Conservation (phyloP, 1,284 basidiomycete species). For the Salmacisia buchloeana region DNA sequence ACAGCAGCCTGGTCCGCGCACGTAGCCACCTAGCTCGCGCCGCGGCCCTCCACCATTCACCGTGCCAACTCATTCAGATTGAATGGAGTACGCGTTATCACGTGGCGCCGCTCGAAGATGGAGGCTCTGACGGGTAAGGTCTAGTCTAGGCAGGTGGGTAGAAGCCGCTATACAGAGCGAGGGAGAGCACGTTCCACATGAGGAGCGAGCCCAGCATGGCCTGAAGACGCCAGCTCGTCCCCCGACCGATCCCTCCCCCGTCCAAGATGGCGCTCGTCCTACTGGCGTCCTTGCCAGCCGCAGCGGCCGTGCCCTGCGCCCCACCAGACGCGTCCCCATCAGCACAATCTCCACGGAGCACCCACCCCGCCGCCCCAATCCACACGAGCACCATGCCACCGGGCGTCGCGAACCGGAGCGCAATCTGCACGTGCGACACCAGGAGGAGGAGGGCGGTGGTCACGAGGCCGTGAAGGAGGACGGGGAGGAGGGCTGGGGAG, state of each 20-base stretch:
- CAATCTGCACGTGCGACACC: conserved; percentile 82
- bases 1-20: not conserved
- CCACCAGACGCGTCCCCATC: conserved; percentile 35
- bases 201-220: conserved; percentile 60
- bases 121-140: too few relatives aligned
- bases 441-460: conserved; percentile 63
- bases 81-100: too few relatives aligned
- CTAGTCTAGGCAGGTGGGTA: conserved; percentile 85
- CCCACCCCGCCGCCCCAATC: conserved; percentile 65
- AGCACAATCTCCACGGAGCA: conserved; percentile 55
- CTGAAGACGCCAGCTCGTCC: conserved; percentile 56
- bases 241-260: not conserved
- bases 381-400: conserved; percentile 67
- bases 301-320: conserved; percentile 15
- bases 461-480: conserved; percentile 64
- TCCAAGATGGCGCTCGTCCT: not conserved
- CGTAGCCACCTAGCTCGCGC: too few relatives aligned
- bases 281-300: conserved; percentile 16
- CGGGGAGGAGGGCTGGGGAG: conserved; percentile 55
- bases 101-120: too few relatives aligned
- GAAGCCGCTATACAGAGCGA: conserved; percentile 78
- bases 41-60: too few relatives aligned
- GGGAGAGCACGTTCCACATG: conserved; percentile 66
- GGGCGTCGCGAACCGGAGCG: conserved; percentile 70
- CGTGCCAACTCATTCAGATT: too few relatives aligned